Percentiles rank a stretch among this genome's conserved stretches.
Evolutionary conservation across 2,329 filamentous ascomycete genomes (phyloP).

Genomic region (Fusarium acutatum): DNA sequence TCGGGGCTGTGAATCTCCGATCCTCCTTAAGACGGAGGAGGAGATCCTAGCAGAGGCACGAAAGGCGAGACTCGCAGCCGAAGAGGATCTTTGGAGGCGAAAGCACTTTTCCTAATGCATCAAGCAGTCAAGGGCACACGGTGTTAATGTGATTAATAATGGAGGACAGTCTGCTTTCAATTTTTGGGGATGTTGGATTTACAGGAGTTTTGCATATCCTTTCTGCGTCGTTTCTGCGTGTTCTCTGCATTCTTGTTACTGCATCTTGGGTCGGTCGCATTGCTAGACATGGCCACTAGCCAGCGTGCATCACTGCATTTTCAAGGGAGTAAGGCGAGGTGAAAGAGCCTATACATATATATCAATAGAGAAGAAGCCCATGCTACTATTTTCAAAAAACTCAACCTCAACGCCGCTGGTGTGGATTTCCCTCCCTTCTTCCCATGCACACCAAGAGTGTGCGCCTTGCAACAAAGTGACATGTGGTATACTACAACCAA

Average conservation of each 20-base stretch:
- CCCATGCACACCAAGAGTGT: not conserved
- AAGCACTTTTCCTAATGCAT: conserved; percentile 51
- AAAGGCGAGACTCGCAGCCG: conserved; percentile 49
- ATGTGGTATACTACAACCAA: conserved; percentile 18
- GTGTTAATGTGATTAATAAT: conserved; percentile 3
- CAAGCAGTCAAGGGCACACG: not conserved
- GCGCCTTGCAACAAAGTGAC: conserved; percentile 2
- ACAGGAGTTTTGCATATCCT: conserved; percentile 8
- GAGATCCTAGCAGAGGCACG: conserved; percentile 57
- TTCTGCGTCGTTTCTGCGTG: conserved; percentile 1
- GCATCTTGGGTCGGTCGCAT: conserved; percentile 23
- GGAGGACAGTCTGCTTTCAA: conserved; percentile 7
- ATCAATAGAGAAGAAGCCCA: conserved; percentile 35
- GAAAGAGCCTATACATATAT: conserved; percentile 10
- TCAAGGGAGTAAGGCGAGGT: conserved; percentile 24
- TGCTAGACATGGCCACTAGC: conserved; percentile 24
- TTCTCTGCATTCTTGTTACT: conserved; percentile 11
- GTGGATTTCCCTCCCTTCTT: not conserved
- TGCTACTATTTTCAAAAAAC: conserved; percentile 31
- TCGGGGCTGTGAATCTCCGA: conserved; percentile 60
- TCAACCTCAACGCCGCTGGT: conserved; percentile 25
- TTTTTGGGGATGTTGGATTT: not conserved
- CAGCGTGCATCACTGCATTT: conserved; percentile 39
- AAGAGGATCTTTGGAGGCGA: conserved; percentile 58
- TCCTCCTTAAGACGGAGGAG: conserved; percentile 54